These are phyloP conservation scores for Lactarius trivialis DNA, from an alignment of 768 basidiomycete species.

Conservation along the genomic window DNA sequence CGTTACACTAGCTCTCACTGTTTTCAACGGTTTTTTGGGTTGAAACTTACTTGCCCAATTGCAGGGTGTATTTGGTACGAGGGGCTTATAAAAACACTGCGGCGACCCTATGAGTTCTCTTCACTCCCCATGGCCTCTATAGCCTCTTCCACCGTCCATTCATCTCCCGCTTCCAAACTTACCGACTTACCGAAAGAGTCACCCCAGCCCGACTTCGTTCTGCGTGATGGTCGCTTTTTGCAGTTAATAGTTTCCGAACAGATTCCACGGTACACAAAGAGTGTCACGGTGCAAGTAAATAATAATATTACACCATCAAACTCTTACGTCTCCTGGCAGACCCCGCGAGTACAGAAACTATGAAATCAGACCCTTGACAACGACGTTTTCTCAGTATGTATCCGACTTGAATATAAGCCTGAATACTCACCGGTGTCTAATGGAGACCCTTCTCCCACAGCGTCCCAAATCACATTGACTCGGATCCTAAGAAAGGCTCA, in stretches of 20 bases:
- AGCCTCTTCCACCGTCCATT: neutral
- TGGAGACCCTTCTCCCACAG: neutral
- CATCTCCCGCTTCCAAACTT: neutral
- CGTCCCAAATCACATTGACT: neutral
- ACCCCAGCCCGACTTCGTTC: neutral
- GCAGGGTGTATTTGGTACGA: too few species aligned
- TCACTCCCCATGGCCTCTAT: too few species aligned
- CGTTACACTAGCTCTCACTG: too few species aligned
- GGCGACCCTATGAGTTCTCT: too few species aligned
- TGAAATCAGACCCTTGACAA: neutral
- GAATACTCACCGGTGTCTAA: neutral
- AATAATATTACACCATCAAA: neutral
- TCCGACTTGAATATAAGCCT: too few species aligned
- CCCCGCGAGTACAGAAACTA: neutral
- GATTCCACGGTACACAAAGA: neutral
- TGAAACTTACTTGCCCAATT: too few species aligned
- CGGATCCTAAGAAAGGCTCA: too few species aligned
- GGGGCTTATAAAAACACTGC: too few species aligned
- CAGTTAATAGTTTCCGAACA: neutral
- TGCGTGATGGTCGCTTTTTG: neutral
- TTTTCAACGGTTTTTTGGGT: too few species aligned
- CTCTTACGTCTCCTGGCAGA: neutral
- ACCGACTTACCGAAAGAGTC: neutral
- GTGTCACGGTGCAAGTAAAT: neutral
- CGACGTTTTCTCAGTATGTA: neutral